Evolutionary conservation across 495 filamentous ascomycete genomes (phyloP), one percentile per base, ranked within the genome.

Genomic region (Penicillium chermesinum): DNA sequence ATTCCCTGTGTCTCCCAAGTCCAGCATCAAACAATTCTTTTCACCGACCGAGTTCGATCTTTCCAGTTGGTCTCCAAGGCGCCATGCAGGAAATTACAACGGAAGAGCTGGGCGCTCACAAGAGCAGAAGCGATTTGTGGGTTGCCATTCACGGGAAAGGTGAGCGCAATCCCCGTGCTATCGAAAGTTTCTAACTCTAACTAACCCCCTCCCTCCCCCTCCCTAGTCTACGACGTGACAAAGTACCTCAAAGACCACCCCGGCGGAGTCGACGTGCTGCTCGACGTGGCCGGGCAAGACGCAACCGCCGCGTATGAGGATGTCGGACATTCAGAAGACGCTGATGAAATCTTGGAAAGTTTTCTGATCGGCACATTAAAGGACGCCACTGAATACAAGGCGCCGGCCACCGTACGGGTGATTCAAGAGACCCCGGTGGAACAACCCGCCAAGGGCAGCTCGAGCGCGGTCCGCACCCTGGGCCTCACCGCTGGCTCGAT

Each of bases 171-270:
- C n/a, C n/a, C n/a, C n/a, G n/a, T n/a, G n/a, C n/a, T n/a, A n/a
- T n/a, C n/a, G n/a, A n/a, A n/a, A n/a, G n/a, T n/a, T n/a, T n/a
- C n/a, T n/a, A n/a, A n/a, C n/a, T n/a, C n/a, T n/a, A n/a, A n/a
- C n/a, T n/a, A n/a, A n/a, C n/a, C n/a, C n/a, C n/a, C n/a, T n/a
- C n/a, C n/a, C n/a, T n/a, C 39, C 43, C 17, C 8, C 7, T 22
- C 17, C 12, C 13, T 38, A 80, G 77, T 81, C 2, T 79, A 76
- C 54, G 56, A 82, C 58, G 63, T 78, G 33, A 67, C 78, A 7
- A 53, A 62, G 18, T 81, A 80, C 47, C 35, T 73, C 0, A 54
- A 72, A 42, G 77, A 81, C 45, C 77, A 81, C 49, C 79, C 79
- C 0, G 79, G 79, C 8, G 79, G 77, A 2, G 59, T 58, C 10